Evolutionary conservation across 805 yeast species (phyloP), one percentile per base, ranked within the genome.

Genomic region (Wickerhamomyces xylosicus): DNA sequence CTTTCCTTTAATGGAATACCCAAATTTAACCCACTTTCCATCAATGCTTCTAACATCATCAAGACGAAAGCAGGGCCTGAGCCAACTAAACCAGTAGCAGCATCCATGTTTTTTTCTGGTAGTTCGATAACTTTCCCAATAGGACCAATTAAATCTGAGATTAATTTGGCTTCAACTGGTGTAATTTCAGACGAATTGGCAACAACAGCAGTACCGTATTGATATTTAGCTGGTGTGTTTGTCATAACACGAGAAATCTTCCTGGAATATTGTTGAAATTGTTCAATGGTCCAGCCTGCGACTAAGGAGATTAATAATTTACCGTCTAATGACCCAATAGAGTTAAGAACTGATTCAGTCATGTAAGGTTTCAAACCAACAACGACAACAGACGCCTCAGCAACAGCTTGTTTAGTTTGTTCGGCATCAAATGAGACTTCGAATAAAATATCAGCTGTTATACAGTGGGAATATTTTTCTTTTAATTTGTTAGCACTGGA

Each of bases 41-140:
- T 79, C 62, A 92, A 63, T 0, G 95, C 79, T 64, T 92, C 97
- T 70, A 90, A 69, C 77, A 90, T 79, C 50, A 87, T 65, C 51
- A 89, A 69, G 37, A 85, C 83, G 58, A 90, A 92, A 0, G 98
- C 98, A 1, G 97, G 97, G 1, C 95, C 98, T 2, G 96, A 85
- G 2, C 98, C 98, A 41, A 92, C 86, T 36, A 92, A 69, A 0
- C 96, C 83, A 8, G 97, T 90, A 32, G 95, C 95, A 4, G 90
- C 95, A 57, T 92, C 97, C 87, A 90, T 87, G 61, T 86, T 84
- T 57, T 82, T 81, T 61, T 92, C 99, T 16, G 89, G 90, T 33
- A 84, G 62, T 48, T 72, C 75, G 42, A 64, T 59, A 17, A 79
- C 79, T 47, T 70, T 68, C 5, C 92, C 92, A 39, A 82, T 77